These are phyloP conservation scores for Pachysandra terminalis DNA, from an alignment of 164 flowering plant genomes.

Conservation along the genomic window DNA sequence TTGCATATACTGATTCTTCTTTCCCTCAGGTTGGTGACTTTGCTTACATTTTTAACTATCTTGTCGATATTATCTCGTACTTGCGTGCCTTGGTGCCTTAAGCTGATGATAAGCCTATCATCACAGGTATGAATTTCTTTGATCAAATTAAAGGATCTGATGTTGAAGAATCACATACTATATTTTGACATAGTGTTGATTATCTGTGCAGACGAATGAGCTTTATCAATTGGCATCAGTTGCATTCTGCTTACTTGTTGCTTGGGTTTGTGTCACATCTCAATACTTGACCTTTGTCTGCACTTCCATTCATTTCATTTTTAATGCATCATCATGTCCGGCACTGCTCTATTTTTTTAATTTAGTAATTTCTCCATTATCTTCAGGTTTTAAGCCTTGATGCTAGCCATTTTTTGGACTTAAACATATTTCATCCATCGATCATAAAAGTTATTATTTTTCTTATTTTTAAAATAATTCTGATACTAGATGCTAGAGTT, in stretches of 20 bases:
- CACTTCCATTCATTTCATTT: neutral
- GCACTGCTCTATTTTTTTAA: no score
- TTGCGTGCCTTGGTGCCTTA: slow-evolving; percentile 87
- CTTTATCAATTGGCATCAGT: slow-evolving; percentile 94
- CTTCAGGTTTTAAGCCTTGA: no score
- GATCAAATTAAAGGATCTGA: neutral
- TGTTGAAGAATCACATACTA: neutral
- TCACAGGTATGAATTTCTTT: slow-evolving; percentile 54
- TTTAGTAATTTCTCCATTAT: no score
- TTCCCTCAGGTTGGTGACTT: slow-evolving; percentile 62
- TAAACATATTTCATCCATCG: neutral
- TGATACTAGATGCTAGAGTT: neutral
- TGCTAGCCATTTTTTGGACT: no score
- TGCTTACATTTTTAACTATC: slow-evolving; percentile 67
- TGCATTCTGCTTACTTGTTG: slow-evolving; percentile 95
- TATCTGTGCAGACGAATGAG: slow-evolving; percentile 78
- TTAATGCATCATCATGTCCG: no score
- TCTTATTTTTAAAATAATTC: no score
- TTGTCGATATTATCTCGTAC: slow-evolving; percentile 71
- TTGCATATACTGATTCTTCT: slow-evolving; percentile 8
- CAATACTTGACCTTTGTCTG: neutral
- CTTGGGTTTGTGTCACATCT: slow-evolving; percentile 76
- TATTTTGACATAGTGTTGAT: neutral
- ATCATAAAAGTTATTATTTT: no score
- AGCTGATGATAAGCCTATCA: slow-evolving; percentile 90